Base-by-base conservation (phyloP, 495 filamentous ascomycete genomes). In the Aspergillus affinis region DNA sequence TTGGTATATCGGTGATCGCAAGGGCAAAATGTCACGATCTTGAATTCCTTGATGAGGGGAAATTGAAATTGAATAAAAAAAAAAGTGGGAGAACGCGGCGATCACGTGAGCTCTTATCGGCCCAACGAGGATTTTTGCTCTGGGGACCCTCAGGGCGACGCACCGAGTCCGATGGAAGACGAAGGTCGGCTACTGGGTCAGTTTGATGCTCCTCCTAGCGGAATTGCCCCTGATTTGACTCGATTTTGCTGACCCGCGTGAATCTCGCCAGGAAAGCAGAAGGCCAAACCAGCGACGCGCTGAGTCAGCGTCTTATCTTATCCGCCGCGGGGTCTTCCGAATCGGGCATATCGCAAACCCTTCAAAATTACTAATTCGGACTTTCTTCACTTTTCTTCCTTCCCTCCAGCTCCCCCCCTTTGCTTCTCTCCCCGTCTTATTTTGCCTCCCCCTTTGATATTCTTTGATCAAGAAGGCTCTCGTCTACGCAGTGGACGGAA, bases 41-140 rank as follows among this genome's bases (percentile, higher is more conserved):
- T 60, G 58, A 53, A 26, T 26, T 4, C 59, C 18, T 55, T 55
- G 61, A 47, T 44, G 50, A 18, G 46, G 46, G 59, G 21, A 48
- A 47, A 57, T 63, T 29, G 50, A 65, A 51, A 46, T 47, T 32
- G 58, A 60, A 54, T 65, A 69, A 71, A 69, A 69, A 55, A 23
- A 57, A 61, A 67, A 71, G 70, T 70, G 69, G 75, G 69, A 69
- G 70, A 69, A 63, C 59, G 69, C 72, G 67, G 66, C 51, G 50
- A 64, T 75, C 74, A 75, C 74, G 74, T 75, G 74, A 30, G 10
- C 12, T 0, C 55, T 73, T 73, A 73, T 73, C 69, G 70, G 64
- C 48, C 69, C 61, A 49, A 66, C 67, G 61, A 13, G 36, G 36
- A 41, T 41, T 41, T 41, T 41, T 41, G 36, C 36, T 13, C 13